A percentile compares a stretch with the other conserved stretches of the same genome.
Evolutionary conservation across 352 stramenopile species (phyloP).

Genomic region (Globisporangium emineosum): DNA sequence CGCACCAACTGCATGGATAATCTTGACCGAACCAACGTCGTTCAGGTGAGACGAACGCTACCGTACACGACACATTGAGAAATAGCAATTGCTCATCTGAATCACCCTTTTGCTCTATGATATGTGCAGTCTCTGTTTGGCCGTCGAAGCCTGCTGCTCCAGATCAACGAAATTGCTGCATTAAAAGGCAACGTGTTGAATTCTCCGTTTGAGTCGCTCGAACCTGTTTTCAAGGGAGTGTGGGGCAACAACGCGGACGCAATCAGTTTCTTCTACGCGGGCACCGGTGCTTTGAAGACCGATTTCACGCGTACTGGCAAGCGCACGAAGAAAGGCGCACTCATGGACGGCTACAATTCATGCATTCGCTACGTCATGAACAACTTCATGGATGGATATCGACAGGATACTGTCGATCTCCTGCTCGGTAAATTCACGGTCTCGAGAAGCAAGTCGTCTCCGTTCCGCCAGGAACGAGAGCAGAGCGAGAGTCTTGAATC

Average conservation of each 20-base stretch:
- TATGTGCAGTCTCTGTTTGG: slow-evolving; percentile 91
- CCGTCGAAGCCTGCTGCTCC: slow-evolving; percentile 79
- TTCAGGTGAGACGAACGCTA: too few species aligned
- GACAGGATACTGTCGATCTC: slow-evolving; percentile 93
- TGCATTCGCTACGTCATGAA: slow-evolving; percentile 94
- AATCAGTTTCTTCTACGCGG: slow-evolving; percentile 92
- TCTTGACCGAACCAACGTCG: slow-evolving; percentile 93
- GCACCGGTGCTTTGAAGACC: slow-evolving; percentile 92
- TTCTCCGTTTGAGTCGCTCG: slow-evolving; percentile 59
- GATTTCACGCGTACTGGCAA: slow-evolving; percentile 95
- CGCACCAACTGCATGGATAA: slow-evolving; percentile 99
- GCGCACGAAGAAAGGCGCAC: slow-evolving; percentile 84
- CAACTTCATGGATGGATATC: slow-evolving; percentile 94
- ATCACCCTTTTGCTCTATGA: background rate
- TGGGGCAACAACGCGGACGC: slow-evolving; percentile 95
- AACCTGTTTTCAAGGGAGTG: slow-evolving; percentile 80
- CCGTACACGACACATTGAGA: too few species aligned
- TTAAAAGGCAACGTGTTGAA: slow-evolving; percentile 71
- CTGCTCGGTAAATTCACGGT: slow-evolving; percentile 67
- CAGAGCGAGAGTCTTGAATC: slow-evolving; percentile 53
- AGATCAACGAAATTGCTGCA: slow-evolving; percentile 71
- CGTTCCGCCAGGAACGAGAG: slow-evolving; percentile 29
- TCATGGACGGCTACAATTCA: slow-evolving; percentile 95
- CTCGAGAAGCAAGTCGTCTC: slow-evolving; percentile 49
- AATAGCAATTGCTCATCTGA: background rate